Evolutionary conservation across 352 stramenopile species (phyloP).

Genomic region (Peronospora farinosa): DNA sequence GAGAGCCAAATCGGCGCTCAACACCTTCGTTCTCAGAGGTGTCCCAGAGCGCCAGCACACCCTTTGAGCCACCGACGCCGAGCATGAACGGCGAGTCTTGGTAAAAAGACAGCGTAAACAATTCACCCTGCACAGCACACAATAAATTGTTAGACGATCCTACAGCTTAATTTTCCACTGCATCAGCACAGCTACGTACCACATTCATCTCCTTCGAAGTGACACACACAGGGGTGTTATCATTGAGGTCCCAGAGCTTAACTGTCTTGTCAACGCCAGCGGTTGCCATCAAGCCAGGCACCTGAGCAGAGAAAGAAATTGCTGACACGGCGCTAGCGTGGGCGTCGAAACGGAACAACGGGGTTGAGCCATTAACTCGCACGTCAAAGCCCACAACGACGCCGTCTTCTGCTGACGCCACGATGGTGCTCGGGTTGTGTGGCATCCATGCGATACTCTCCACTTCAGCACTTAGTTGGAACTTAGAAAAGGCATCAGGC

Average conservation of each 20-base stretch:
- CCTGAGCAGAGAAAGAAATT: slow-evolving; percentile 80
- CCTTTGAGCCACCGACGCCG: slow-evolving; percentile 84
- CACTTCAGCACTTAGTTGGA: slow-evolving; percentile 79
- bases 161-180: not conserved
- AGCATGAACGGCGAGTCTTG: slow-evolving; percentile 86
- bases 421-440: slow-evolving; percentile 88
- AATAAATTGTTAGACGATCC: slow-evolving; percentile 6
- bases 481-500: slow-evolving; percentile 73
- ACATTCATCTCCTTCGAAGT: slow-evolving; percentile 91
- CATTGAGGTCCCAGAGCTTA: slow-evolving; percentile 93
- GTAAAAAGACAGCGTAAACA: slow-evolving; percentile 90
- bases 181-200: slow-evolving; percentile 39
- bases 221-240: slow-evolving; percentile 68
- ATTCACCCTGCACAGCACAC: slow-evolving; percentile 52
- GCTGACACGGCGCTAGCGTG: slow-evolving; percentile 84
- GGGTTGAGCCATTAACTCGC: slow-evolving; percentile 87
- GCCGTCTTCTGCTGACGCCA: slow-evolving; percentile 92
- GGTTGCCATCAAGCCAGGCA: slow-evolving; percentile 92
- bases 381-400: slow-evolving; percentile 93
- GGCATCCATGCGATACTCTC: slow-evolving; percentile 93
- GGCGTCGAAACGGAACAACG: slow-evolving; percentile 90
- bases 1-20: slow-evolving; percentile 76
- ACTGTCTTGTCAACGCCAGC: slow-evolving; percentile 97
- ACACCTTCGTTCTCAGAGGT: slow-evolving; percentile 82
- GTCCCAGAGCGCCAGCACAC: slow-evolving; percentile 87